Percentiles rank a stretch among this genome's conserved stretches.
These are phyloP conservation scores for Pseudonectria foliicola DNA, from an alignment of 2,329 filamentous ascomycete genomes.

Conservation along the genomic window DNA sequence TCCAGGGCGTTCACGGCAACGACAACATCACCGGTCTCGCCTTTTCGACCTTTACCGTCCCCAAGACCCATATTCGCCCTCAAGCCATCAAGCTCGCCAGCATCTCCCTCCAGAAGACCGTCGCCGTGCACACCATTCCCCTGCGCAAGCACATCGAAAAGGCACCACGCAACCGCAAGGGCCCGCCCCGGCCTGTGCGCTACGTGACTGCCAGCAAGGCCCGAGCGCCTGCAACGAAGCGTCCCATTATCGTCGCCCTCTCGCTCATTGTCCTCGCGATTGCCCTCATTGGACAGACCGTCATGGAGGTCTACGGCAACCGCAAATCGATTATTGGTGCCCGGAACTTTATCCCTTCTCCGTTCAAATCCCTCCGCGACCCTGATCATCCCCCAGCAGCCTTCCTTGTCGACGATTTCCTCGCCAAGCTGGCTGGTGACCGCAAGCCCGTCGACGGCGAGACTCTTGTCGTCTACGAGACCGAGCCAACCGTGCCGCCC, in stretches of 20 bases:
- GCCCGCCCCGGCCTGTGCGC: conserved; percentile 46
- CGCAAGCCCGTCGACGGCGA: conserved; percentile 27
- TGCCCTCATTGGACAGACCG: conserved; percentile 53
- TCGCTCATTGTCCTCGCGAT: conserved; percentile 53
- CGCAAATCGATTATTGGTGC: conserved; percentile 50
- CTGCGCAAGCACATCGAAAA: conserved; percentile 43
- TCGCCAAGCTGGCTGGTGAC: conserved; percentile 31
- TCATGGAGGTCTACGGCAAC: conserved; percentile 57
- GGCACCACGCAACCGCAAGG: conserved; percentile 27
- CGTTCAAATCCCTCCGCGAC: conserved; percentile 27
- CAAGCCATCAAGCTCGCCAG: conserved; percentile 65
- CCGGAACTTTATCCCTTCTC: conserved; percentile 46
- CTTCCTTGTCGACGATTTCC: conserved; percentile 26
- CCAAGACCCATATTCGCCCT: conserved; percentile 34
- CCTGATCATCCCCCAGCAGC: conserved; percentile 18
- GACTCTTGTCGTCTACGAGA: conserved; percentile 32
- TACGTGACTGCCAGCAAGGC: conserved; percentile 62
- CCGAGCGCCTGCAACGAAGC: conserved; percentile 39
- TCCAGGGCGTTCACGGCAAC: conserved; percentile 46
- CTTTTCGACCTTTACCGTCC: conserved; percentile 51
- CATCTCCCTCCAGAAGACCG: conserved; percentile 71
- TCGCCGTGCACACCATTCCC: conserved; percentile 73
- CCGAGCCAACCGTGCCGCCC: conserved; percentile 9
- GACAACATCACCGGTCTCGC: conserved; percentile 52
- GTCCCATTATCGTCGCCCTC: conserved; percentile 45